These are phyloP conservation scores for Taiwanofungus camphoratus DNA, from an alignment of 1,284 basidiomycete genomes.

Conservation along the genomic window DNA sequence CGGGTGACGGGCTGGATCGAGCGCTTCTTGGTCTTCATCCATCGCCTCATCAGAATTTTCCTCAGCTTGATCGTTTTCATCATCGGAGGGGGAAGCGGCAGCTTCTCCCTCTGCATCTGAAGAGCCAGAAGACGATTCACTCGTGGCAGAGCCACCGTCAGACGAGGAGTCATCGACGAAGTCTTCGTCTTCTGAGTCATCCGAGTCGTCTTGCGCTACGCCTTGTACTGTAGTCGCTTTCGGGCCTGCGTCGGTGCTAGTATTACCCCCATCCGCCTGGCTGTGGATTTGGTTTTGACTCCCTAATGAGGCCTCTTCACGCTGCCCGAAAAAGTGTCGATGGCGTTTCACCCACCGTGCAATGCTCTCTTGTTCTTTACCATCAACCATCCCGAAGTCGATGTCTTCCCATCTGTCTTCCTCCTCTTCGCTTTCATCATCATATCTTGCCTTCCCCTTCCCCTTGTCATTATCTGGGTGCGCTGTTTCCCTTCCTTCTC, in stretches of 20 bases:
- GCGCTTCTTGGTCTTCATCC: slow-evolving; percentile 24
- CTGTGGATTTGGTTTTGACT: too few species aligned
- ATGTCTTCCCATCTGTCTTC: slow-evolving; percentile 44
- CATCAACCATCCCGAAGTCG: slow-evolving; percentile 67
- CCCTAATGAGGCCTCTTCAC: slow-evolving; percentile 2
- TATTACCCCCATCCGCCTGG: too few species aligned
- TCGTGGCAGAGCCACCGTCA: slow-evolving; percentile 26
- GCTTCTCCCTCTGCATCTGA: slow-evolving; percentile 13
- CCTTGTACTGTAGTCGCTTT: slow-evolving; percentile 17
- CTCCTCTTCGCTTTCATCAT: slow-evolving; percentile 26
- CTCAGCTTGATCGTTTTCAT: slow-evolving; percentile 16
- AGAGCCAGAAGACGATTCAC: slow-evolving; percentile 8
- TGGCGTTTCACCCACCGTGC: slow-evolving; percentile 55
- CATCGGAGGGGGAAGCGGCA: slow-evolving; percentile 12
- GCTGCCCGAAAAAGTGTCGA: slow-evolving; percentile 52
- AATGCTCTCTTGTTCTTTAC: slow-evolving; percentile 59
- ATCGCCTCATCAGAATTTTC: slow-evolving; percentile 19
- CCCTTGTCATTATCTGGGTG: slow-evolving; percentile 27
- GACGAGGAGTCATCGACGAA: slow-evolving; percentile 28
- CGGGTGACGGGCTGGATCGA: slow-evolving; percentile 55
- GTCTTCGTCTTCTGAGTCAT: slow-evolving; percentile 52
- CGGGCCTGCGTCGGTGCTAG: slow-evolving; percentile 3
- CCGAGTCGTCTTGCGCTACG: slow-evolving; percentile 35
- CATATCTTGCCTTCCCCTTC: slow-evolving; percentile 16
- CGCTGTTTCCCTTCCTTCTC: slow-evolving; percentile 23